Evolutionary conservation across 1,139 yeast genomes (phyloP), one percentile per base, ranked within the genome.

Genomic region (Saccharomyces pastorianus): DNA sequence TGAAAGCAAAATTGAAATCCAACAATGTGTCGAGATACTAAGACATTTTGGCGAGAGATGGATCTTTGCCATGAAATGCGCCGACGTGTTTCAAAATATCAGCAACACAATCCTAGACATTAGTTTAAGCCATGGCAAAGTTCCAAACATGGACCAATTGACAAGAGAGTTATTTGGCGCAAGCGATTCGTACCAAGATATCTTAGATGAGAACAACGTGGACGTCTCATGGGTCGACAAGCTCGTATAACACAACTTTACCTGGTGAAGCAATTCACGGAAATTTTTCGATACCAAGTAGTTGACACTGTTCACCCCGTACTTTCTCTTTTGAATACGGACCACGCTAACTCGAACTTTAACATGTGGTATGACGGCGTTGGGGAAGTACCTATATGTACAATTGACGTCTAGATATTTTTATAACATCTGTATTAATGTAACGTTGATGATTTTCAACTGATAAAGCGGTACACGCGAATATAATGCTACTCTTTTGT

Each of bases 21-120:
- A 72, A 55, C 71, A 75, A 48, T 74, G 77, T 56, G 74, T 73
- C 6, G 81, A 78, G 58, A 72, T 78, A 3, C 61, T 78, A 46
- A 70, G 73, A 54, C 76, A 74, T 49, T 78, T 76, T 59, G 74
- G 79, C 28, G 73, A 69, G 42, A 73, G 72, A 52, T 77, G 82
- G 81, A 69, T 72, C n/a, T 73, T 76, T 55, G 79, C 80, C 5
- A 71, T 66, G 42, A 71, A 74, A 61, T 73, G 79, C 55, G 73
- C 78, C 2, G 71, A 70, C 29, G 76, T 77, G 1, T 76, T 78
- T 60, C 71, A 71, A 51, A 73, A 71, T 51, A 70, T 76, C 56
- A 74, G 73, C 51, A 71, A 70, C 52, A 71, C 76, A 11, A 72
- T 77, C 17, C 60, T 73, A 11, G 79, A 76, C 31, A 70, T 75